Conservation (phyloP, 345 rosid genomes). For the Abelmoschus esculentus region DNA sequence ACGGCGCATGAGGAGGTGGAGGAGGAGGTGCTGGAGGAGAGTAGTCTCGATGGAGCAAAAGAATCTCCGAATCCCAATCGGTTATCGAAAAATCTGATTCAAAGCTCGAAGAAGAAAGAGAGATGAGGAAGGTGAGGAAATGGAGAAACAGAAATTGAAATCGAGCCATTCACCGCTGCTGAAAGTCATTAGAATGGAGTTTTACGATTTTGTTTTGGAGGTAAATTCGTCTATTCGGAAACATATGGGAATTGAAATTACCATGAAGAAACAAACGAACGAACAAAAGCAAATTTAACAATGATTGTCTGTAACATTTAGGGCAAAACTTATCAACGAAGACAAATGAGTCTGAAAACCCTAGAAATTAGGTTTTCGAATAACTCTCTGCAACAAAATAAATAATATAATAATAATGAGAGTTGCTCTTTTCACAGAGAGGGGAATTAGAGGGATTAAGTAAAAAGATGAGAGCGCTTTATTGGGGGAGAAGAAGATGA, state of each 20-base stretch:
- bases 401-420: background rate
- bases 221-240: slow-evolving; percentile 25
- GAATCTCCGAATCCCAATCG: slow-evolving; percentile 35
- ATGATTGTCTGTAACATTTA: background rate
- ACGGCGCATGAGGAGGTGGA: slow-evolving; percentile 89
- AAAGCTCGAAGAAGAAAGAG: slow-evolving; percentile 18
- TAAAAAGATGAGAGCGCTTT: slow-evolving; percentile 2
- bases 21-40: slow-evolving; percentile 98
- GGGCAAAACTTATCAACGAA: background rate
- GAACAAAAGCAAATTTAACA: background rate
- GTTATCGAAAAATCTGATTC: slow-evolving; percentile 29
- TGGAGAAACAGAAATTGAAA: slow-evolving; percentile 17
- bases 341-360: slow-evolving; percentile 22
- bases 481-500: slow-evolving; percentile 11
- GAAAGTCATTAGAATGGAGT: slow-evolving; percentile 47
- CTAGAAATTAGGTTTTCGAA: slow-evolving; percentile 23
- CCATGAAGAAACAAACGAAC: slow-evolving; percentile 15
- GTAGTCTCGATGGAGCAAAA: slow-evolving; percentile 77
- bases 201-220: slow-evolving; percentile 31
- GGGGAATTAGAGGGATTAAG: background rate
- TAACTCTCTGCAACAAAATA: background rate
- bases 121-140: slow-evolving; percentile 15
- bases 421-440: slow-evolving; percentile 2
- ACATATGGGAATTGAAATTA: slow-evolving; percentile 15
- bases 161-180: slow-evolving; percentile 48